Conservation (phyloP, 192 early-diverging fungal species). For the Phycomyces blakesleeanus region DNA sequence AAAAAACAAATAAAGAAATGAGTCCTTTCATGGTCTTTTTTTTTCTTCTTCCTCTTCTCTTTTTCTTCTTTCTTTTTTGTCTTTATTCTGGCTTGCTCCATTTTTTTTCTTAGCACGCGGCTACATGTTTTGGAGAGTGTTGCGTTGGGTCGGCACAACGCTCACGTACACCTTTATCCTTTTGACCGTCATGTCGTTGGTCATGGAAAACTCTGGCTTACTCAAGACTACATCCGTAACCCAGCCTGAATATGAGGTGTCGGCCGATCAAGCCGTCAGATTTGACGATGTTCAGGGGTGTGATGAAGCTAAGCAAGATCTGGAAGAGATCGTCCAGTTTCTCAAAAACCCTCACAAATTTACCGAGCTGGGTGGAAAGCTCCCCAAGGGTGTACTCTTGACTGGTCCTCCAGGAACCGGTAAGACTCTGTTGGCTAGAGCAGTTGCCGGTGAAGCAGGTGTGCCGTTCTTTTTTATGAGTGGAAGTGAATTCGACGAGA, state of each 20-base stretch:
- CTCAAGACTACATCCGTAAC: conserved; percentile 52
- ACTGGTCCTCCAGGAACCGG: conserved; percentile 96
- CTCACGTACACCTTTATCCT: conserved; percentile 68
- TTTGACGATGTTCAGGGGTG: conserved; percentile 96
- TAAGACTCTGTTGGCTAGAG: conserved; percentile 94
- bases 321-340: conserved; percentile 95
- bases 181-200: conserved; percentile 62
- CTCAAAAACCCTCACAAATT: conserved; percentile 90
- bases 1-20: too few relatives aligned
- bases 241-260: conserved; percentile 58
- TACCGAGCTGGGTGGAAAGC: conserved; percentile 87
- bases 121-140: conserved; percentile 55
- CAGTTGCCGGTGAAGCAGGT: conserved; percentile 95
- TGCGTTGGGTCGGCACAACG: conserved; percentile 57
- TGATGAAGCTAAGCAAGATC: conserved; percentile 96
- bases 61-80: background rate
- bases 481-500: conserved; percentile 97
- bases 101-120: conserved; percentile 38
- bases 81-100: too few relatives aligned
- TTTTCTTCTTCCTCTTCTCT: background rate
- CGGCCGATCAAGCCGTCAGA: conserved; percentile 60
- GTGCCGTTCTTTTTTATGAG: conserved; percentile 99
- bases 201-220: conserved; percentile 67
- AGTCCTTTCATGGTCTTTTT: background rate
- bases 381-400: conserved; percentile 89